Evolutionary conservation across 345 rosid species (phyloP).

Genomic region (Melaleuca quinquenervia): DNA sequence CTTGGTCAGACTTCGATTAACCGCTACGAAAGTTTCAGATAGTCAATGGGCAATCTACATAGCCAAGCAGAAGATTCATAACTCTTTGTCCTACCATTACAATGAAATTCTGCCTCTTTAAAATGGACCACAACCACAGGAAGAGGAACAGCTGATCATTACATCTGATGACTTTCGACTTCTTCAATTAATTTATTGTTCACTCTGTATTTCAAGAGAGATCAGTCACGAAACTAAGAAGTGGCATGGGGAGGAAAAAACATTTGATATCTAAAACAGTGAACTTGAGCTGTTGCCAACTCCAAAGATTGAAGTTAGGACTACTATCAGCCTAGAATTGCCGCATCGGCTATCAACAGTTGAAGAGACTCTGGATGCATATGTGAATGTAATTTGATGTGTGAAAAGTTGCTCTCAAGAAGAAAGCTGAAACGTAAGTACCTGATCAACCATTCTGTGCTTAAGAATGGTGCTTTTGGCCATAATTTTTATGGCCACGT

Average conservation of each 20-base stretch:
- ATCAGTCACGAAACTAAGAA: neutral
- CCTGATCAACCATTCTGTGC: slow-evolving; percentile 94
- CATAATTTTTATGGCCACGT: slow-evolving; percentile 79
- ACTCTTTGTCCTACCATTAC: neutral
- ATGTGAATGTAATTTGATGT: neutral
- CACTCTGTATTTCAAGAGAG: neutral
- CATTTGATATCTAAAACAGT: neutral
- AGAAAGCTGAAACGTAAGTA: neutral
- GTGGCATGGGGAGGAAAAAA: neutral
- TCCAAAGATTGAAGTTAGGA: neutral
- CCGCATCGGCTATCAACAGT: neutral
- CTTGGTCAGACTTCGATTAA: neutral
- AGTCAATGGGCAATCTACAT: neutral
- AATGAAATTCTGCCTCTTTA: neutral
- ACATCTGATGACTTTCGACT: neutral
- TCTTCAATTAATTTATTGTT: neutral
- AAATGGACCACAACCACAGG: neutral
- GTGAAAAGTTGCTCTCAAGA: neutral
- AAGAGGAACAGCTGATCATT: neutral
- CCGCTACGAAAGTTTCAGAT: neutral
- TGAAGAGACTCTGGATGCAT: neutral
- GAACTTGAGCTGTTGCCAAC: neutral
- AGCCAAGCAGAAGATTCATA: neutral
- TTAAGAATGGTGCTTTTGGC: slow-evolving; percentile 70
- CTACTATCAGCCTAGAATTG: neutral